Evolutionary conservation across 306 rosid genomes (phyloP), one percentile per base, ranked within the genome.

Genomic region (Lotus japonicus): DNA sequence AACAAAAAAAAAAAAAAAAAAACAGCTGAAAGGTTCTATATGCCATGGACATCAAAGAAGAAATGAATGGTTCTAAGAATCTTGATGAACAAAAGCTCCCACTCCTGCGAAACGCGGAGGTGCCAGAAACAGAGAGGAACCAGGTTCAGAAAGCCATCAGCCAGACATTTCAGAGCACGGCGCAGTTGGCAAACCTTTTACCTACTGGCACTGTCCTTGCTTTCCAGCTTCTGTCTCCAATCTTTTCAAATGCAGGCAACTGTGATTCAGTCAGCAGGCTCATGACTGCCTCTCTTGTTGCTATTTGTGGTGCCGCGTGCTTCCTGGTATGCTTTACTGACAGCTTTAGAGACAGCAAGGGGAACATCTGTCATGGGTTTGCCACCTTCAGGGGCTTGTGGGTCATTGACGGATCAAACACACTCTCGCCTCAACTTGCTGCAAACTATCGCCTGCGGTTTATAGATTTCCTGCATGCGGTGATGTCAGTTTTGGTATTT

Each of bases 151-250:
- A 74, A 73, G 98, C 94, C 64, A 86, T 90, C 5, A 86, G 76
- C 73, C 91, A 85, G 57, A 92, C 96, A 5, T 90, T 92, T 71
- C 79, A 80, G 41, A 86, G 96, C 86, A 86, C 96, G 2, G 97
- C 94, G 0, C 87, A 88, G 71, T 74, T 92, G 67, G 98, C 97
- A 58, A 92, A 92, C 70, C 98, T 86, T 48, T 65, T 92, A 53
- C 98, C 98, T 2, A 92, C 97, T 0, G 97, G 97, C 42, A 72
- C 96, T 1, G 96, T 92, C 5, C 96, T 92, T 50, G 89, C 94
- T 5, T 92, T 90, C 77, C 98, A 89, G 58, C 87, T 92, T 55
- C 79, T 92, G 7, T 84, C 94, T 0, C 98, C 96, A 23, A 79
- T 92, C 64, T 84, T 92, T 79, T 51, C 96, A 42, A 83, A 88